Conservation (phyloP, 2,329 filamentous ascomycete species). For the Neofusicoccum laricinum region DNA sequence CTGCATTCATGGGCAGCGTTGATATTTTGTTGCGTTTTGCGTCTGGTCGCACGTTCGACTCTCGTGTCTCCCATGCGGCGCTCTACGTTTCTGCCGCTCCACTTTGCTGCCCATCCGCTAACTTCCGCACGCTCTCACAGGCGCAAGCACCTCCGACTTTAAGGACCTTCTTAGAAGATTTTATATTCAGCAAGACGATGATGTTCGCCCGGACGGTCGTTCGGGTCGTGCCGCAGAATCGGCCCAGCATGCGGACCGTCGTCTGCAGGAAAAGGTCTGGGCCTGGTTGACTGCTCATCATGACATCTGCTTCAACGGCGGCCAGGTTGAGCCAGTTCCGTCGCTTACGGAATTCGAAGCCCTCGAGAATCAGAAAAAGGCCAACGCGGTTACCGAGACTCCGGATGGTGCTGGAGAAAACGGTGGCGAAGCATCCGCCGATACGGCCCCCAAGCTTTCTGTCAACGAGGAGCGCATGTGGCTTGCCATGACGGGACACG, state of each 20-base stretch:
- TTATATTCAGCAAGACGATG: slow-evolving; percentile 25
- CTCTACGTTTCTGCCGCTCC: slow-evolving; percentile 13
- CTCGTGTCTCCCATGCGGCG: slow-evolving; percentile 11
- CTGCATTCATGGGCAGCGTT: background rate
- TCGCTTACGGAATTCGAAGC: slow-evolving; percentile 32
- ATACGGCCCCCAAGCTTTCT: slow-evolving; percentile 29
- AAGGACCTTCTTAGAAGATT: slow-evolving; percentile 36
- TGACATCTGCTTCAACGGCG: slow-evolving; percentile 50
- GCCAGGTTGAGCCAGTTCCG: slow-evolving; percentile 27
- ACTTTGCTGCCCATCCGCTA: slow-evolving; percentile 8
- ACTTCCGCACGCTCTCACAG: slow-evolving; percentile 23
- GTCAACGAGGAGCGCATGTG: slow-evolving; percentile 57
- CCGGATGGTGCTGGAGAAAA: background rate
- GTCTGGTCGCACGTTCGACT: slow-evolving; percentile 16
- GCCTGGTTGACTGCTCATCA: slow-evolving; percentile 55
- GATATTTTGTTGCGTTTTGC: background rate
- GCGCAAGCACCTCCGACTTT: slow-evolving; percentile 41
- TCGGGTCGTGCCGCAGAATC: background rate
- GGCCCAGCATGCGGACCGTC: slow-evolving; percentile 42
- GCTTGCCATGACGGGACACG: slow-evolving; percentile 60
- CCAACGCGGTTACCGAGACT: background rate
- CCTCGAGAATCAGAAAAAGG: slow-evolving; percentile 21
- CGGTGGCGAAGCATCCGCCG: background rate
- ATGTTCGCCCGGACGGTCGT: background rate
- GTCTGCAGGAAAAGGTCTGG: slow-evolving; percentile 55